Evolutionary conservation across 2,329 filamentous ascomycete species (phyloP).

Genomic region (Talaromyces sp.): DNA sequence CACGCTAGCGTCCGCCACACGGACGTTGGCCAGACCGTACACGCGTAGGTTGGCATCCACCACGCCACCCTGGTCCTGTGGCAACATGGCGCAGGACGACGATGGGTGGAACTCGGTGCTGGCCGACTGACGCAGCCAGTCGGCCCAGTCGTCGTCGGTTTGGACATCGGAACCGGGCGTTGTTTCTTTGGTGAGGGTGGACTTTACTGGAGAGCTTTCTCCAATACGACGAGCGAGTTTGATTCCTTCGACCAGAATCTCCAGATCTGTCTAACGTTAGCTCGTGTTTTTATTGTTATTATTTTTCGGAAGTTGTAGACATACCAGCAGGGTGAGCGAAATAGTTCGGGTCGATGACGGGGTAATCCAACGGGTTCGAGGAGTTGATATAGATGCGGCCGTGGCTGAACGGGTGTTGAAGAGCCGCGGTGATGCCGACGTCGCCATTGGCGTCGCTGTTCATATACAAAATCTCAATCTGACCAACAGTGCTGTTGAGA

Average conservation of each 20-base stretch:
- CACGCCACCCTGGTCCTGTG: constrained; percentile 20
- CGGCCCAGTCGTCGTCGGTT: constrained; percentile 20
- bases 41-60: constrained; percentile 24
- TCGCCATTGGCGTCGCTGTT: constrained; percentile 24
- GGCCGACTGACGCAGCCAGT: constrained; percentile 17
- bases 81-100: constrained; percentile 24
- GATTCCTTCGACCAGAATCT: constrained; percentile 21
- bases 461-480: constrained; percentile 25
- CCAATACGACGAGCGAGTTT: constrained; percentile 21
- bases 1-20: constrained; percentile 25
- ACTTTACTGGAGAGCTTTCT: constrained; percentile 17
- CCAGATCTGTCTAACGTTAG: constrained; percentile 10
- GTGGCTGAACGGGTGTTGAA: constrained; percentile 26
- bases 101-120: constrained; percentile 23
- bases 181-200: constrained; percentile 18
- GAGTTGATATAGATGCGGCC: constrained; percentile 27
- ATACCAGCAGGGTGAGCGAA: constrained; percentile 20
- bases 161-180: constrained; percentile 17
- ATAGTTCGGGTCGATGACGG: constrained; percentile 26
- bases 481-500: constrained; percentile 19
- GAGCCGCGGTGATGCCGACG: constrained; percentile 23
- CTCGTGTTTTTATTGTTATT: no score
- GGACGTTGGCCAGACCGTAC: constrained; percentile 26
- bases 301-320: background rate
- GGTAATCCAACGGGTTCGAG: constrained; percentile 23